Base-by-base conservation (phyloP, 1,284 basidiomycete genomes). In the Veloboletus limbatus region DNA sequence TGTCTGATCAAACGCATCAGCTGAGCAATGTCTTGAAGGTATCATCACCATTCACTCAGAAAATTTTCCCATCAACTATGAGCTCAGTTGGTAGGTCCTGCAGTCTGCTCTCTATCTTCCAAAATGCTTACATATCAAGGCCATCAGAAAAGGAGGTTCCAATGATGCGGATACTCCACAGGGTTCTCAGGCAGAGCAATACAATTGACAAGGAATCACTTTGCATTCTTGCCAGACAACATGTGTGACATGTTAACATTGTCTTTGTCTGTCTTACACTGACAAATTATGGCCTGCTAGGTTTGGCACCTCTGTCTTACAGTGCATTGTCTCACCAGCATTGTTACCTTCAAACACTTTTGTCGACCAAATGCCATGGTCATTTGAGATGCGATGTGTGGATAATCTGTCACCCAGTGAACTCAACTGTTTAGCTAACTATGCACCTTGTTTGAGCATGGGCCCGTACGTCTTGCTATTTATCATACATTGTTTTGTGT, bases 401-500 rank as follows among this genome's bases (percentile, higher is more conserved):
- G 10, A 16, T 11, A 14, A 9, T 14, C n/a, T n/a, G 31, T 2
- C 43, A 13, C 26, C 43, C 20, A 13, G 28, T 16, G 35, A 3
- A 10, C 13, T 9, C 4, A 32, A 34, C 33, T n/a, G n/a, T n/a
- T n/a, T n/a, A n/a, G n/a, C n/a, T n/a, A 16, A 55, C 34, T 4
- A n/a, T 4, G 10, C n/a, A 11, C 34, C 22, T 20, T 30, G 25
- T 16, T 17, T 9, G 91, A 94, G 65, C 81, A 94, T 40, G 93
- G 95, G 0, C 94, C 94, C 0, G 78, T 97, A 5, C 90, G 92
- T 0, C 77, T 98, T 4, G 85, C 95, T 2, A 85, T 97, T 54
- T 93, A 97, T 64, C 96, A 98, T 63, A 87, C 83, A 0, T 96
- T 96, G 0, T 88, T 91, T 52, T 95, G 92, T 62, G 77, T 98